Conservation (phyloP, 176 grass and related monocot species). For the Eremochloa ophiuroides region DNA sequence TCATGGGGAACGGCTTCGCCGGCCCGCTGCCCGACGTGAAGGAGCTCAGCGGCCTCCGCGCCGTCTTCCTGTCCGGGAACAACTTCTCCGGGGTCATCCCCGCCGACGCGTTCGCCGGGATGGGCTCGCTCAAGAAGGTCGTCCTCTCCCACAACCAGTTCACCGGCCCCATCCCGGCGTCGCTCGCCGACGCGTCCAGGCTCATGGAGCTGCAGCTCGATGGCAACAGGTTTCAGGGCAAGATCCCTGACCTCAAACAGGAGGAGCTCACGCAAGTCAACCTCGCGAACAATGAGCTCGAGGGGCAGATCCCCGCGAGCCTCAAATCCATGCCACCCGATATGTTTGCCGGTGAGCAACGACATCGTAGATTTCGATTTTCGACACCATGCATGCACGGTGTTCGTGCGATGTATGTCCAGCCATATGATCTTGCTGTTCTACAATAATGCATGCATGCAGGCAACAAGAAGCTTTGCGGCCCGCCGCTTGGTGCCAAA, state of each 20-base stretch:
- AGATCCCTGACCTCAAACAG: slow-evolving; percentile 57
- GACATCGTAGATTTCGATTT: too few relatives aligned
- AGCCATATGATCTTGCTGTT: not conserved
- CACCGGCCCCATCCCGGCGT: slow-evolving; percentile 62
- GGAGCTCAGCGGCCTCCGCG: slow-evolving; percentile 40
- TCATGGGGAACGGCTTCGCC: slow-evolving; percentile 63
- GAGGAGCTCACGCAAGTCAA: slow-evolving; percentile 47
- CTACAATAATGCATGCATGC: not conserved
- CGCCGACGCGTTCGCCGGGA: slow-evolving; percentile 51
- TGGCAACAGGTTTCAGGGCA: slow-evolving; percentile 59
- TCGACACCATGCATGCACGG: not conserved
- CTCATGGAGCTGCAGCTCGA: slow-evolving; percentile 61
- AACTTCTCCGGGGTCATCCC: slow-evolving; percentile 65
- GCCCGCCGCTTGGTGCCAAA: slow-evolving; percentile 38
- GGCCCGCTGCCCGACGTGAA: slow-evolving; percentile 63
- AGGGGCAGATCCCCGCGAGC: slow-evolving; percentile 55
- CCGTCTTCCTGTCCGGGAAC: slow-evolving; percentile 66
- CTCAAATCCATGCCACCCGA: slow-evolving; percentile 37
- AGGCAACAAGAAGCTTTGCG: slow-evolving; percentile 86
- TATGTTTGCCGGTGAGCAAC: slow-evolving; percentile 51
- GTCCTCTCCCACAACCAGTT: slow-evolving; percentile 54
- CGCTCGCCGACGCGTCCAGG: slow-evolving; percentile 48
- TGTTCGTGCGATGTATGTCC: not conserved
- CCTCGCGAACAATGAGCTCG: slow-evolving; percentile 56
- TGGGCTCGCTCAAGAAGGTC: slow-evolving; percentile 80